Base-by-base conservation (phyloP, 176 grass and related monocot species). In the Aegilops sharonensis region DNA sequence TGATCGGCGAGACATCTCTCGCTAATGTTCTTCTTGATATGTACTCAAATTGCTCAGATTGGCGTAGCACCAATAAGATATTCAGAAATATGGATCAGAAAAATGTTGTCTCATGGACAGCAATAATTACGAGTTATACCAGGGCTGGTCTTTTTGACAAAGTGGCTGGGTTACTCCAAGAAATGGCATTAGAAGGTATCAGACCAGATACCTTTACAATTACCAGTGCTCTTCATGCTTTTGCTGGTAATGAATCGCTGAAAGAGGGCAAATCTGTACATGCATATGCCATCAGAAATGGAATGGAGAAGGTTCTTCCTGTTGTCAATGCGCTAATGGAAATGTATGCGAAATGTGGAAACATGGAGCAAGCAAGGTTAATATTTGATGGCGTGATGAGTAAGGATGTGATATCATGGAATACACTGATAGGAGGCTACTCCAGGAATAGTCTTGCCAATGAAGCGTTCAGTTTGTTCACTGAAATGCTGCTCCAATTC, bases 391-490 rank as follows among this genome's bases (percentile, higher is more conserved):
- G 2, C 63, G 68, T 50, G 45, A 56, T 10, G n/a, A 82, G 77
- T 35, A 98, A 95, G 84, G 86, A 98, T 91, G 77, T 86, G 14
- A 92, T 94, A 80, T 98, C 91, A 80, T 98, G 93, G 91, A 98
- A 95, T 77, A 95, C 91, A 64, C 29, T 98, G 29, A 92, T 98
- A 67, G 96, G 96, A 42, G 96, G 96, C n/a, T 91, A 95, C 64
- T 89, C 90, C 9, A 95, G 92, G 82, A 94, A 89, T 36, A 83
- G 79, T 81, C 36, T 92, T 80, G 68, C 93, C 43, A 88, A 91
- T 72, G 86, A 98, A 62, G 90, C 96, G 40, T 91, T 95, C 56
- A 79, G 78, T 57, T 73, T 91, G 48, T 98, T 98, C 67, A 40
- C 74, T 31, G 64, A 92, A 90, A 92, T 94, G 93, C 82, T 90